These are phyloP conservation scores for Boletus subparvulus DNA, from an alignment of 768 basidiomycete genomes.

Conservation along the genomic window DNA sequence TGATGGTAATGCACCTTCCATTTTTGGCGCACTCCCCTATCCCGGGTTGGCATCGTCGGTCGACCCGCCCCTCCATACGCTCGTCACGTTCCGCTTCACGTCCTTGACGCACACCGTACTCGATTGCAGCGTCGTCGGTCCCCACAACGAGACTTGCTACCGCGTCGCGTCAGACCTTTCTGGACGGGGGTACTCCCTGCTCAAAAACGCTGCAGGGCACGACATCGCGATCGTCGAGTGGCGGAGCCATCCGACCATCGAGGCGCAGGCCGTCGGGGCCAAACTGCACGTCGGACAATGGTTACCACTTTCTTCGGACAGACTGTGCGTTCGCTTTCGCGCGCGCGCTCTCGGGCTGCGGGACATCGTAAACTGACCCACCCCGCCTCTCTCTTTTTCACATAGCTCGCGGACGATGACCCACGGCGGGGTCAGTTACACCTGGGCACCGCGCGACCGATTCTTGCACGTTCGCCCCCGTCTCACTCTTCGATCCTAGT, in stretches of 20 bases:
- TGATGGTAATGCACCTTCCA: conserved; percentile 40
- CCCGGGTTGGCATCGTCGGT: conserved; percentile 31
- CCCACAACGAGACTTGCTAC: conserved; percentile 48
- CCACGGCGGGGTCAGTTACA: conserved; percentile 48
- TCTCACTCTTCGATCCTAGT: neutral
- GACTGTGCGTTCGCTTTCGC: conserved; percentile 33
- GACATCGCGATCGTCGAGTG: conserved; percentile 60
- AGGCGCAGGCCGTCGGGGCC: conserved; percentile 48
- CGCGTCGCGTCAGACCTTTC: conserved; percentile 46
- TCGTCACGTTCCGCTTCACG: conserved; percentile 49
- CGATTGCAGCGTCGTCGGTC: conserved; percentile 54
- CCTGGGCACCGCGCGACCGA: conserved; percentile 55
- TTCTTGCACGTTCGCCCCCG: conserved; percentile 39
- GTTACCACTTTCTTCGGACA: conserved; percentile 52
- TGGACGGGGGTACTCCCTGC: conserved; percentile 52
- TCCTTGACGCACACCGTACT: conserved; percentile 51
- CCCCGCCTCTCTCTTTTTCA: neutral
- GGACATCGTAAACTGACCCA: neutral
- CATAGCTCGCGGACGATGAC: conserved; percentile 50
- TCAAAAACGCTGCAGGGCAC: conserved; percentile 48
- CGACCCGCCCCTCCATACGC: conserved; percentile 31
- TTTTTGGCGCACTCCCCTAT: conserved; percentile 66
- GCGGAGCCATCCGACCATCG: conserved; percentile 47
- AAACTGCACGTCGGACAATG: conserved; percentile 54
- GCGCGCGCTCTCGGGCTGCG: neutral